Percentiles rank a stretch among this genome's conserved stretches.
These are phyloP conservation scores for Chalciporus piperatus DNA, from an alignment of 768 basidiomycete genomes.

Conservation along the genomic window DNA sequence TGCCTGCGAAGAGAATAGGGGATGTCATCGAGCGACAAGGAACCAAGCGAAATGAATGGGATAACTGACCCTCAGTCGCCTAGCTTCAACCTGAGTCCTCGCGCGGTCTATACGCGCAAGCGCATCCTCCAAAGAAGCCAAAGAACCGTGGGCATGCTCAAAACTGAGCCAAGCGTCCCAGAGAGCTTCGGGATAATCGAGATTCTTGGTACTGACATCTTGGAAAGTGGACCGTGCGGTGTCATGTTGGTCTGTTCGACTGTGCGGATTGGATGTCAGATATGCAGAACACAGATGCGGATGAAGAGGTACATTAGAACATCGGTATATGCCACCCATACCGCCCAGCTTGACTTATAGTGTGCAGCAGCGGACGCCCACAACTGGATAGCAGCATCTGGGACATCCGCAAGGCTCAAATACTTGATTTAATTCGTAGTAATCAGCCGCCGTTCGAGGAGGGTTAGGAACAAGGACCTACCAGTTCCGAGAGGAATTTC, in stretches of 20 bases:
- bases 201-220: slow-evolving; percentile 61
- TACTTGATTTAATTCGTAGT: slow-evolving; percentile 39
- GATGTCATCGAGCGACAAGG: not conserved
- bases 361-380: slow-evolving; percentile 68
- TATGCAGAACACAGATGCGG: not conserved
- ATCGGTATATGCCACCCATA: slow-evolving; percentile 76
- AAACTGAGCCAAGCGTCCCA: slow-evolving; percentile 92
- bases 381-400: slow-evolving; percentile 54
- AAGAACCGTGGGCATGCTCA: slow-evolving; percentile 77
- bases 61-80: slow-evolving; percentile 57
- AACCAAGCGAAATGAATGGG: not conserved
- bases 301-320: slow-evolving; percentile 57
- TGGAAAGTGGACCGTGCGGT: slow-evolving; percentile 66
- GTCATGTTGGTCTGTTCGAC: slow-evolving; percentile 52
- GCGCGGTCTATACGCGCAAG: slow-evolving; percentile 66
- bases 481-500: slow-evolving; percentile 74
- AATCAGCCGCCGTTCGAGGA: not conserved
- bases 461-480: slow-evolving; percentile 39
- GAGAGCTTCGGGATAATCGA: slow-evolving; percentile 95
- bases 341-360: slow-evolving; percentile 68
- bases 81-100: slow-evolving; percentile 55
- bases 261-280: slow-evolving; percentile 18
- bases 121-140: slow-evolving; percentile 61
- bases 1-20: slow-evolving; percentile 40
- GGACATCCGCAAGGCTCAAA: slow-evolving; percentile 38